Evolutionary conservation across 345 rosid genomes (phyloP).

Genomic region (Salix dunnii): DNA sequence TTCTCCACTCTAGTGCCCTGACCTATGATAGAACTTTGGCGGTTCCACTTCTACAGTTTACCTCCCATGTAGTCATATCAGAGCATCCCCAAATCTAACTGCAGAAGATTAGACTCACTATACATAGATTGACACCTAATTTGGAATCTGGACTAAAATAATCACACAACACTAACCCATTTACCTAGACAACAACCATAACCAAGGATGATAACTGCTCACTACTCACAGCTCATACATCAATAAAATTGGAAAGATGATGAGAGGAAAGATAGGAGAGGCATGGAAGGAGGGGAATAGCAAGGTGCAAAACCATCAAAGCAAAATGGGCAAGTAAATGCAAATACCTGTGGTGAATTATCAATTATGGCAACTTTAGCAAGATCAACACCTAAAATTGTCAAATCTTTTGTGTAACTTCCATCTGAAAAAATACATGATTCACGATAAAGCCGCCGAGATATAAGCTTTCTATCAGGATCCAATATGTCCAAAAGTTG

Average conservation of each 20-base stretch:
- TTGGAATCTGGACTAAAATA: background rate
- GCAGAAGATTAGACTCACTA: background rate
- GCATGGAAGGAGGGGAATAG: background rate
- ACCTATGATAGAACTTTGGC: background rate
- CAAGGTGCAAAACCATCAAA: constrained; percentile 3
- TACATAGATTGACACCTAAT: background rate
- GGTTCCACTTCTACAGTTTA: background rate
- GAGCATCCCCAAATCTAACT: background rate
- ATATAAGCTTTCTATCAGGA: constrained; percentile 66
- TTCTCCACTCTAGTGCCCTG: background rate
- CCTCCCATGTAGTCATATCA: background rate
- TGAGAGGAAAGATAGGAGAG: background rate
- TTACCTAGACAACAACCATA: background rate
- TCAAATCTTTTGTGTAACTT: constrained; percentile 89
- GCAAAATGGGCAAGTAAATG: constrained; percentile 13
- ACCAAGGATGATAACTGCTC: background rate
- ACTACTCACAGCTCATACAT: background rate
- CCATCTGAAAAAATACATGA: constrained; percentile 84
- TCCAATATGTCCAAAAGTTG: constrained; percentile 81
- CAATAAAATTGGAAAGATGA: background rate
- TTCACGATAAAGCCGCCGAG: constrained; percentile 78
- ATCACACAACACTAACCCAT: background rate
- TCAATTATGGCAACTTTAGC: constrained; percentile 94
- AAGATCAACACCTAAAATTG: constrained; percentile 86
- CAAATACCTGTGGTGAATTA: constrained; percentile 88